Conservation (phyloP, 2,329 filamentous ascomycete species). For the Phialophora verrucosa region DNA sequence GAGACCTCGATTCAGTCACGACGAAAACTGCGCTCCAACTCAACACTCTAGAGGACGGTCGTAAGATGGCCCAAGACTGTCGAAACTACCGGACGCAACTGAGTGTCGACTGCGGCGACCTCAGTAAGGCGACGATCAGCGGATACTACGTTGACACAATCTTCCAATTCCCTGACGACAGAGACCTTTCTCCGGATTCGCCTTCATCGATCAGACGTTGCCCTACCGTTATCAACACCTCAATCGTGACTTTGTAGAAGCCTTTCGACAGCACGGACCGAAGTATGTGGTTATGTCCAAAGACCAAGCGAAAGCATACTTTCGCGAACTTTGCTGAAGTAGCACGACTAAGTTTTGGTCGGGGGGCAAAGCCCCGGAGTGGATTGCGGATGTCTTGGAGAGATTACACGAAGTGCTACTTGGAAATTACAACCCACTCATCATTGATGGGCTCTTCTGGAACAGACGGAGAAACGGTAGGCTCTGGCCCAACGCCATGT, state of each 20-base stretch:
- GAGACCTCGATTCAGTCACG: background rate
- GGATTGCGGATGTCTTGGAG: background rate
- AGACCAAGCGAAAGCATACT: background rate
- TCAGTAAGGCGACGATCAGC: background rate
- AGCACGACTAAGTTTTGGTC: background rate
- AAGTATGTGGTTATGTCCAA: background rate
- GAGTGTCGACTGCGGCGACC: background rate
- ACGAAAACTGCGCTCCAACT: background rate
- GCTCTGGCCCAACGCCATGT: background rate
- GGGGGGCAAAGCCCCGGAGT: background rate
- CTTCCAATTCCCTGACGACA: no score
- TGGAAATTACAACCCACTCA: background rate
- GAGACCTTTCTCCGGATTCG: no score
- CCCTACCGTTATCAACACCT: background rate
- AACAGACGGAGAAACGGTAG: background rate
- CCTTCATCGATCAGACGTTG: background rate
- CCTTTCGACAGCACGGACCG: background rate
- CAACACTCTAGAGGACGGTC: background rate
- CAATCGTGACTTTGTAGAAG: background rate
- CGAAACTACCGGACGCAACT: background rate
- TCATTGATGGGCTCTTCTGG: background rate
- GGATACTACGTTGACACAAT: background rate
- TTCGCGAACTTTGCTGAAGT: background rate
- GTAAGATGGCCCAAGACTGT: background rate
- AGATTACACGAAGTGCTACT: background rate